Evolutionary conservation across 2,329 filamentous ascomycete genomes (phyloP).

Genomic region (Fusarium temperatum): DNA sequence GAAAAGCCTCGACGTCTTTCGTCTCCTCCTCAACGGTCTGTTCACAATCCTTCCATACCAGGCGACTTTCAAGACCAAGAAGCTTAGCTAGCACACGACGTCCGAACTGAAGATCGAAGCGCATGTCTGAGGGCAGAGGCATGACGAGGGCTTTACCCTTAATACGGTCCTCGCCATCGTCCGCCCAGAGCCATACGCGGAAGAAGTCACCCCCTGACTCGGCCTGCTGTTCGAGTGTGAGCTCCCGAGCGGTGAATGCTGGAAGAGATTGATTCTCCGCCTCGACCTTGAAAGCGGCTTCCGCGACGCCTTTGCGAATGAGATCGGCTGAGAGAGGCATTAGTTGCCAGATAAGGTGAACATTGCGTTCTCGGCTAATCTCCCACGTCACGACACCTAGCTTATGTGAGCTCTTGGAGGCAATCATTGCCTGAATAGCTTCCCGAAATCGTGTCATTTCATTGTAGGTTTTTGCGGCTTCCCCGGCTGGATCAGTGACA

Average conservation of each 20-base stretch:
- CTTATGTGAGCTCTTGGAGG: constrained; percentile 59
- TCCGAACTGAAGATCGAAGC: constrained; percentile 92
- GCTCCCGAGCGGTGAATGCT: constrained; percentile 57
- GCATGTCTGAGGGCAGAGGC: constrained; percentile 73
- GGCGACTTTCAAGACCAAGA: constrained; percentile 78
- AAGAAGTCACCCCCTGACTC: constrained; percentile 73
- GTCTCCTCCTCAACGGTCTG: constrained; percentile 83
- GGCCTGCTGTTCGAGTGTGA: constrained; percentile 61
- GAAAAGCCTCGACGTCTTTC: constrained; percentile 80
- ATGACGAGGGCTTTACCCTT: constrained; percentile 75
- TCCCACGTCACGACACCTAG: constrained; percentile 93
- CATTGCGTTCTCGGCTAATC: constrained; percentile 80
- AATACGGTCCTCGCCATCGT: constrained; percentile 62
- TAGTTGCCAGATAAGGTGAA: constrained; percentile 95
- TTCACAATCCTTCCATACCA: constrained; percentile 84
- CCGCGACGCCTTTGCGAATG: constrained; percentile 77
- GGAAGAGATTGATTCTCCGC: constrained; percentile 77
- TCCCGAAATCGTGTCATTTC: constrained; percentile 88
- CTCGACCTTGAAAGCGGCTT: constrained; percentile 88
- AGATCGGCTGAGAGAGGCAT: constrained; percentile 77
- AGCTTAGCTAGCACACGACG: constrained; percentile 89
- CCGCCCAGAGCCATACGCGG: constrained; percentile 81
- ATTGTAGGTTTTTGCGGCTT: constrained; percentile 68
- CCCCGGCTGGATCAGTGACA: constrained; percentile 58
- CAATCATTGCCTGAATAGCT: constrained; percentile 82